These are phyloP conservation scores for Ceriops decandra DNA, from an alignment of 345 rosid genomes.

Conservation along the genomic window DNA sequence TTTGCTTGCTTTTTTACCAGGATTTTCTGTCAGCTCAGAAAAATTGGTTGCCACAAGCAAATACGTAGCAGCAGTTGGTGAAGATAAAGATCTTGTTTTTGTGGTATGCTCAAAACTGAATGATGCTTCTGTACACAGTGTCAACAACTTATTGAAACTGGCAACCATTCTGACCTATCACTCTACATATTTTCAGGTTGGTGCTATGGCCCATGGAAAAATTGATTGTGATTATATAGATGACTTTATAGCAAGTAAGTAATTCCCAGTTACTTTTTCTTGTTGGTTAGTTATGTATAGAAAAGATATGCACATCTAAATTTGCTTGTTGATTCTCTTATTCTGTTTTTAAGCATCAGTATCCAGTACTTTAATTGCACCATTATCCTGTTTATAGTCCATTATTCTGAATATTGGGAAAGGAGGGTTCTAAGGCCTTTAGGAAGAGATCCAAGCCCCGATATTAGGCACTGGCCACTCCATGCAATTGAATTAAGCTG, in stretches of 20 bases:
- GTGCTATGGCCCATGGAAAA: conserved; percentile 88
- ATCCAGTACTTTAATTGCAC: neutral
- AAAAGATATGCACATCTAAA: neutral
- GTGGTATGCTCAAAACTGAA: conserved; percentile 52
- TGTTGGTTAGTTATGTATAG: neutral
- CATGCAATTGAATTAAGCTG: neutral
- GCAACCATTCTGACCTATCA: neutral
- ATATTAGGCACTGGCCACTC: neutral
- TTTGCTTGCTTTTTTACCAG: conserved; percentile 35
- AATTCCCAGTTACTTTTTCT: neutral
- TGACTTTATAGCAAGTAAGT: conserved; percentile 26
- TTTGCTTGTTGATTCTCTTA: neutral
- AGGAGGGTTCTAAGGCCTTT: neutral
- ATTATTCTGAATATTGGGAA: neutral
- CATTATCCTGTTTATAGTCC: neutral
- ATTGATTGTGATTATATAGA: conserved; percentile 29
- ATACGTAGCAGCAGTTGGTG: conserved; percentile 45
- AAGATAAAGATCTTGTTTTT: conserved; percentile 67
- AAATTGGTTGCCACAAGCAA: conserved; percentile 62
- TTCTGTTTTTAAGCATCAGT: neutral
- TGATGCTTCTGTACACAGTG: conserved; percentile 1
- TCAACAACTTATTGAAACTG: neutral
- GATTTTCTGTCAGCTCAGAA: conserved; percentile 77
- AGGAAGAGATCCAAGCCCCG: neutral
- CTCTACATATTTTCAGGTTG: conserved; percentile 43